Evolutionary conservation across 306 rosid genomes (phyloP).

Genomic region (Quillaja saponaria): DNA sequence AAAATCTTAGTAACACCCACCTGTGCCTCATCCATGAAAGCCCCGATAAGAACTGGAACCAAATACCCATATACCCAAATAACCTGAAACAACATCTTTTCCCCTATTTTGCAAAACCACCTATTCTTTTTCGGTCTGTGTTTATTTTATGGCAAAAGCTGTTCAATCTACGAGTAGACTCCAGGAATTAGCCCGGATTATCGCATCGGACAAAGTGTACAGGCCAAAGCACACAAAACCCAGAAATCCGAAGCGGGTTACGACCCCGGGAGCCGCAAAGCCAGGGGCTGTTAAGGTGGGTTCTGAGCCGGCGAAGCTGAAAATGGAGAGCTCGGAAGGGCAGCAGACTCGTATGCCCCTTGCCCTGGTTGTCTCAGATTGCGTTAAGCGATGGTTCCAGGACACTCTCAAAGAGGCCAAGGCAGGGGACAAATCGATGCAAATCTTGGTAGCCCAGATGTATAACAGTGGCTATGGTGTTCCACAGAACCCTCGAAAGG

Average conservation of each 20-base stretch:
- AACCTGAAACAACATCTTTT: no score
- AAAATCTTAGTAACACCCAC: no score
- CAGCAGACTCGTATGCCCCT: slow-evolving; percentile 52
- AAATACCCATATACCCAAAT: no score
- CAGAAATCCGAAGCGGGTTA: slow-evolving; percentile 33
- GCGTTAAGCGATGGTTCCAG: slow-evolving; percentile 77
- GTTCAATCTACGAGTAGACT: slow-evolving; percentile 49
- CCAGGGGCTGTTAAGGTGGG: slow-evolving; percentile 37
- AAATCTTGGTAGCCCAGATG: slow-evolving; percentile 80
- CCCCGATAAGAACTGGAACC: no score
- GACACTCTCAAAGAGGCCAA: slow-evolving; percentile 82
- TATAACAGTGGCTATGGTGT: slow-evolving; percentile 78
- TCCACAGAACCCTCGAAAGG: slow-evolving; percentile 60
- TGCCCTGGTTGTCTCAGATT: slow-evolving; percentile 67
- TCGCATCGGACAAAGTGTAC: slow-evolving; percentile 46
- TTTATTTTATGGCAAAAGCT: slow-evolving; percentile 63
- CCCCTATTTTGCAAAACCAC: no score
- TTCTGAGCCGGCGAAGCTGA: slow-evolving; percentile 28
- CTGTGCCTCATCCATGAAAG: no score
- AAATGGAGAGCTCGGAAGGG: slow-evolving; percentile 39
- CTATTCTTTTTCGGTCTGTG: background rate
- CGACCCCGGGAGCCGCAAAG: slow-evolving; percentile 34
- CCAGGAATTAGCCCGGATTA: slow-evolving; percentile 48
- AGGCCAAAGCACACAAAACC: slow-evolving; percentile 35
- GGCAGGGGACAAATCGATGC: slow-evolving; percentile 65